Evolutionary conservation across 2,329 filamentous ascomycete species (phyloP), one percentile per base, ranked within the genome.

Genomic region (Alternaria ventricosa): DNA sequence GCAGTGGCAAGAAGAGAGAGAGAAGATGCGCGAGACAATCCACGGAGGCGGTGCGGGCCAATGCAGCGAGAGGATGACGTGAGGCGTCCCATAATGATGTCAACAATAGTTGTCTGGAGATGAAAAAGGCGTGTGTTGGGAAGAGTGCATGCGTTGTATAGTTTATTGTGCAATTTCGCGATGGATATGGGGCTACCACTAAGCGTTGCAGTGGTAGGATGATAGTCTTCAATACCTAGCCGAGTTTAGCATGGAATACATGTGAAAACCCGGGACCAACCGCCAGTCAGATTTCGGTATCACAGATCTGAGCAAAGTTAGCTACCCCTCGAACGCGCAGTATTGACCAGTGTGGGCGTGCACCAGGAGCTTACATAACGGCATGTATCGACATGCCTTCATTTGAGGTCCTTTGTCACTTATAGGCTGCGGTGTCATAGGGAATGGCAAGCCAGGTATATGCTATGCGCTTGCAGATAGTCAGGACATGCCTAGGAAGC

Each of bases 1-100:
- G 20, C 36, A 60, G 49, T 66, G 64, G 64, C 27, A 55, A 10
- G 27, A 58, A 45, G 47, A 63, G 23, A 44, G 63, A 5, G 53
- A 66, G 49, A n/a, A 23, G 18, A 28, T 28, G 57, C 25, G 36
- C 15, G 49, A 53, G n/a, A 30, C 20, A 23, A 15, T 20, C 2
- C 30, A 41, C 3, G 13, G 13, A 12, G 28, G 30, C 9, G 20
- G 36, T 11, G 20, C 49, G 15, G 33, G 1, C 36, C 15, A 41
- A 28, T 8, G 53, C 20, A 10, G 53, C 10, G 18, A 15, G 8
- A 28, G 13, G 12, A 12, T 25, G 6, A 6, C 25, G 1, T 36
- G 20, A 23, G 20, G 7, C 9, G 11, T 15, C 10, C 5, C 12
- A 36, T 15, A 5, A 8, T 1, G 3, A 25, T 6, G 12, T 36